phyloP scores from a whole-genome alignment of 2,329 filamentous ascomycete species.

The Xylariaceae sp. region DNA sequence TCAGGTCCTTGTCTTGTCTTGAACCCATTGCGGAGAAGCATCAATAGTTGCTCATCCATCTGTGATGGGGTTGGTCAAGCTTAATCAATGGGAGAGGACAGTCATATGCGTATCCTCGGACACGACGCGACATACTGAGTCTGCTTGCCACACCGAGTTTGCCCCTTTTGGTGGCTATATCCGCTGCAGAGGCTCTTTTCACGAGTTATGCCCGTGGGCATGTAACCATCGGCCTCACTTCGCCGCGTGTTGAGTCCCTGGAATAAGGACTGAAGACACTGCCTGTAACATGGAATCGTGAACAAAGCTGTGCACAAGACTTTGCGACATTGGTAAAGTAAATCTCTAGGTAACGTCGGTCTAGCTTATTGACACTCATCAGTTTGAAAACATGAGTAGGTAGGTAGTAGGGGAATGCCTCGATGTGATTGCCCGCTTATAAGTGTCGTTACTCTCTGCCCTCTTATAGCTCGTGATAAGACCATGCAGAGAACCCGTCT shows the following conservation, averaged over 20 bases:
- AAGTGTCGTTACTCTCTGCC: slow-evolving; percentile 4
- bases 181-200: background rate
- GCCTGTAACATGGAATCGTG: background rate
- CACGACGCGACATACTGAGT: background rate
- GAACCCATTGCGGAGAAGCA: background rate
- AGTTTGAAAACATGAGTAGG: no score
- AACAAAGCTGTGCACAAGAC: background rate
- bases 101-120: background rate
- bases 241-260: background rate
- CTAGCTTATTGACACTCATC: background rate
- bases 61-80: background rate
- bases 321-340: background rate
- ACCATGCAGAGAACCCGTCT: background rate
- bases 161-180: background rate
- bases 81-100: background rate
- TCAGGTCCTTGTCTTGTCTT: background rate
- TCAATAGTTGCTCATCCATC: background rate
- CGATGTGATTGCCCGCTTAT: background rate
- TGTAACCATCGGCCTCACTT: background rate
- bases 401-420: slow-evolving; percentile 6
- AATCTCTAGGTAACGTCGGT: background rate
- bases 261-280: background rate
- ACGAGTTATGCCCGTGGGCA: background rate
- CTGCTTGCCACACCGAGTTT: background rate
- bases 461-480: background rate